Evolutionary conservation across 1,139 yeast genomes (phyloP).

Genomic region (Diutina neorugosa): DNA sequence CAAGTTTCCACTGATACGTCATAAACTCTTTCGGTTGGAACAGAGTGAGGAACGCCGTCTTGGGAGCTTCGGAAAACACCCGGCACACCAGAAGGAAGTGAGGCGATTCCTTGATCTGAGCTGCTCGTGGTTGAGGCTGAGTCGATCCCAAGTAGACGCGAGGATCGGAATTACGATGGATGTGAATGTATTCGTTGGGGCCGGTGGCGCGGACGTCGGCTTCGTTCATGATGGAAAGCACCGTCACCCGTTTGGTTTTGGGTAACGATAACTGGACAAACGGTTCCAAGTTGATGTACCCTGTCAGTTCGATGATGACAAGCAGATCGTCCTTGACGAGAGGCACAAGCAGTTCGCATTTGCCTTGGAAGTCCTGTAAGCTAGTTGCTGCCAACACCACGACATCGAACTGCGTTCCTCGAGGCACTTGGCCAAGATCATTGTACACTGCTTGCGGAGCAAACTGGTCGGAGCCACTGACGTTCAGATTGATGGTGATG

Average conservation of each 20-base stretch:
- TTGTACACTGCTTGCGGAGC: conserved; percentile 6
- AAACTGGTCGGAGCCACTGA: conserved; percentile 5
- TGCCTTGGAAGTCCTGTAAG: conserved; percentile 30
- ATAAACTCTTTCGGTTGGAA: conserved; percentile 46
- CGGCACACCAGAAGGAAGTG: conserved; percentile 19
- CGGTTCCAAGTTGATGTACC: conserved; percentile 61
- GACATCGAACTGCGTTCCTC: conserved; percentile 19
- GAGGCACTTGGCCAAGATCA: conserved; percentile 11
- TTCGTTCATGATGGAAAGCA: conserved; percentile 55
- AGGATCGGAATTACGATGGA: conserved; percentile 19
- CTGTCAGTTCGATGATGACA: conserved; percentile 55
- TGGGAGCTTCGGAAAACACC: conserved; percentile 23
- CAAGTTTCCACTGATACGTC: conserved; percentile 76
- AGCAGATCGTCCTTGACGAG: conserved; percentile 27
- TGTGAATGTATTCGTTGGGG: background rate
- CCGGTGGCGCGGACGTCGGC: conserved; percentile 31
- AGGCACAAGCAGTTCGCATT: conserved; percentile 17
- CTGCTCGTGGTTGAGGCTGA: background rate
- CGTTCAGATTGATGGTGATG: conserved; percentile 6
- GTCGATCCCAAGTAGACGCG: conserved; percentile 28
- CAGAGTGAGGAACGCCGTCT: conserved; percentile 34
- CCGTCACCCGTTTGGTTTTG: conserved; percentile 21
- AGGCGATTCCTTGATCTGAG: background rate
- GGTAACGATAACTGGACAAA: conserved; percentile 33
- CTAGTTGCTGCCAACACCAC: conserved; percentile 24